Conservation (phyloP, 1,284 basidiomycete genomes). For the Quambalaria eucalypti region DNA sequence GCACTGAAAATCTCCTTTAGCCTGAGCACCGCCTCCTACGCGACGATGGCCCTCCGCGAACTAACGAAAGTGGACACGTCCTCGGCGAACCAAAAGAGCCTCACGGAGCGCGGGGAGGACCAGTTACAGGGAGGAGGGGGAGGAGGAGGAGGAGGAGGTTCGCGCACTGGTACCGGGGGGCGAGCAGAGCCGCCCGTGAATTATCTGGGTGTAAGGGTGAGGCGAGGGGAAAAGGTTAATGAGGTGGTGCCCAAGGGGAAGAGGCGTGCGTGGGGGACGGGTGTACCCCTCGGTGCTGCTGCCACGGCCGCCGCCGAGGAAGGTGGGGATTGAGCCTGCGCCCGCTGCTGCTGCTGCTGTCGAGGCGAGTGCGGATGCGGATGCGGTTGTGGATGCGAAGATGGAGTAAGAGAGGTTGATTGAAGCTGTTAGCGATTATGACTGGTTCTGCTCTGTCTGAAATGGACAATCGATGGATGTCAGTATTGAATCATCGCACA, state of each 20-base stretch:
- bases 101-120: conserved; percentile 29
- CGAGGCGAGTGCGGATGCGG: no score
- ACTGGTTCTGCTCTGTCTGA: no score
- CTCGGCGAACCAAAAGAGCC: conserved; percentile 21
- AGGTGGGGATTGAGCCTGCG: no score
- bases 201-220: background rate
- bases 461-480: no score
- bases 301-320: no score
- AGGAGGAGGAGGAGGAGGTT: background rate
- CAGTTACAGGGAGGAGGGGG: conserved; percentile 5
- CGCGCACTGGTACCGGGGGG: no score
- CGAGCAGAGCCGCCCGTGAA: background rate
- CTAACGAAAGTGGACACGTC: conserved; percentile 41
- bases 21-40: conserved; percentile 38
- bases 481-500: no score
- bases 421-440: no score
- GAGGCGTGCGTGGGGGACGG: background rate
- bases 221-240: background rate
- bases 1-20: conserved; percentile 36
- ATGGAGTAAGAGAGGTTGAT: no score
- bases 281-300: no score
- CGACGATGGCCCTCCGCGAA: conserved; percentile 43
- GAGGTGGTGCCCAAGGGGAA: background rate
- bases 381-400: no score
- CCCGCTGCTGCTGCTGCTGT: no score